Percentiles rank a stretch among this genome's conserved stretches.
These are phyloP conservation scores for Metschnikowia henanensis DNA, from an alignment of 805 yeast genomes.

Conservation along the genomic window DNA sequence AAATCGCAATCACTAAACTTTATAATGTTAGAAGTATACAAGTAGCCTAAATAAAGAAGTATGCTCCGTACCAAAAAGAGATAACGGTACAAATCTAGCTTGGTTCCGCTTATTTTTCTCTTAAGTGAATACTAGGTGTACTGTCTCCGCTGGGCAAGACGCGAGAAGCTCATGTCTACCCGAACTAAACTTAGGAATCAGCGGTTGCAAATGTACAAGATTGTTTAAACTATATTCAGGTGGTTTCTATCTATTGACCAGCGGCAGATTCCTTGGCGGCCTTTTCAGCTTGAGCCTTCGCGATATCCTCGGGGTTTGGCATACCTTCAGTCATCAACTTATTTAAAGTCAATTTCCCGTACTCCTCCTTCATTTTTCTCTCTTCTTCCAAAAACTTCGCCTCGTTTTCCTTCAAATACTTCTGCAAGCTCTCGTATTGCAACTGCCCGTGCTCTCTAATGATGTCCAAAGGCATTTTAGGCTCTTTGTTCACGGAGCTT, in stretches of 20 bases:
- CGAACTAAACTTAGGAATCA: too few relatives aligned
- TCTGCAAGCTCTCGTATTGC: slow-evolving; percentile 80
- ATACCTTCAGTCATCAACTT: slow-evolving; percentile 82
- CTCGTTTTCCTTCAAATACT: slow-evolving; percentile 55
- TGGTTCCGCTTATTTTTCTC: too few relatives aligned
- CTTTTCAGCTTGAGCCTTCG: slow-evolving; percentile 41
- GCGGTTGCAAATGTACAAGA: slow-evolving; percentile 11
- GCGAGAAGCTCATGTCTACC: too few relatives aligned
- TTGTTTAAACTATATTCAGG: slow-evolving; percentile 14
- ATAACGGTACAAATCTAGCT: too few relatives aligned
- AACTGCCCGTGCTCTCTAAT: slow-evolving; percentile 92
- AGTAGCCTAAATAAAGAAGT: too few relatives aligned
- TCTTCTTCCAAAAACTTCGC: slow-evolving; percentile 80
- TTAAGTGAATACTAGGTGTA: too few relatives aligned
- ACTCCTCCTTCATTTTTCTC: slow-evolving; percentile 76
- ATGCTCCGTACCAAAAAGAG: too few relatives aligned
- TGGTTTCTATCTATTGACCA: slow-evolving; percentile 1
- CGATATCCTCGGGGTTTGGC: slow-evolving; percentile 70
- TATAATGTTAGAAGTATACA: too few relatives aligned
- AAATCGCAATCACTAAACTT: too few relatives aligned
- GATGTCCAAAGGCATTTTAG: slow-evolving; percentile 82
- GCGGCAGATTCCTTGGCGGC: slow-evolving; percentile 16
- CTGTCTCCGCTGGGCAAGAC: too few relatives aligned
- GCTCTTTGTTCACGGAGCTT: slow-evolving; percentile 45
- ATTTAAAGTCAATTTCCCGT: slow-evolving; percentile 80